Conservation (phyloP, 83 land plant species). For the Picea abies region DNA sequence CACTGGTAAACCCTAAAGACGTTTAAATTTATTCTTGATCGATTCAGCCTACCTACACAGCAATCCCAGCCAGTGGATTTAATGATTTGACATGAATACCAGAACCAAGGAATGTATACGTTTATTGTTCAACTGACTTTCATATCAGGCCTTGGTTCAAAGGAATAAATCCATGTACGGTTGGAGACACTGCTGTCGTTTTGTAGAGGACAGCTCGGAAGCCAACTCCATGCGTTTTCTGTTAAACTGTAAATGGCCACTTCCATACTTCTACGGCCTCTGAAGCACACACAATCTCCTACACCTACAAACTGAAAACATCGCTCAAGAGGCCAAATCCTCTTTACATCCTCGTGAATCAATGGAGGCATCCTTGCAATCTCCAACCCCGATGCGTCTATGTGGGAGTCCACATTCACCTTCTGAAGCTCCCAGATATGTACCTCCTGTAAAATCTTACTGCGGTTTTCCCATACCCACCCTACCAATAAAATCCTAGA, state of each 20-base stretch:
- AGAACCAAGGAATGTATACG: too few species aligned
- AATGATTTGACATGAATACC: too few species aligned
- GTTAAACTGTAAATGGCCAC: neutral
- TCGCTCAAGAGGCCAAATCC: too few species aligned
- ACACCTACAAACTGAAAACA: conserved; percentile 9
- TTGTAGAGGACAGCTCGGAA: neutral
- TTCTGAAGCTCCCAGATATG: neutral
- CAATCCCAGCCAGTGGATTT: too few species aligned
- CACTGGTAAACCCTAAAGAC: too few species aligned
- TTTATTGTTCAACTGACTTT: too few species aligned
- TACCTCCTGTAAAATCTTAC: neutral
- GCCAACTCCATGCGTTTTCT: neutral
- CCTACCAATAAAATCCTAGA: neutral
- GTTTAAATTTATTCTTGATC: too few species aligned
- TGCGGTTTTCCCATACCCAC: neutral
- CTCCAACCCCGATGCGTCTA: neutral
- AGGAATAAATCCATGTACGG: too few species aligned
- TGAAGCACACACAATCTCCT: conserved; percentile 1
- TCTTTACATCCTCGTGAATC: neutral
- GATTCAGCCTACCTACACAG: too few species aligned
- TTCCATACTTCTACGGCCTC: neutral
- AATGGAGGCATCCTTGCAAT: neutral
- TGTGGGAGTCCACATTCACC: neutral
- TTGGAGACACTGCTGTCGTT: too few species aligned
- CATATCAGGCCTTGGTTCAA: too few species aligned